These are phyloP conservation scores for Exophiala xenobiotica DNA, from an alignment of 2,329 filamentous ascomycete species.

Conservation along the genomic window DNA sequence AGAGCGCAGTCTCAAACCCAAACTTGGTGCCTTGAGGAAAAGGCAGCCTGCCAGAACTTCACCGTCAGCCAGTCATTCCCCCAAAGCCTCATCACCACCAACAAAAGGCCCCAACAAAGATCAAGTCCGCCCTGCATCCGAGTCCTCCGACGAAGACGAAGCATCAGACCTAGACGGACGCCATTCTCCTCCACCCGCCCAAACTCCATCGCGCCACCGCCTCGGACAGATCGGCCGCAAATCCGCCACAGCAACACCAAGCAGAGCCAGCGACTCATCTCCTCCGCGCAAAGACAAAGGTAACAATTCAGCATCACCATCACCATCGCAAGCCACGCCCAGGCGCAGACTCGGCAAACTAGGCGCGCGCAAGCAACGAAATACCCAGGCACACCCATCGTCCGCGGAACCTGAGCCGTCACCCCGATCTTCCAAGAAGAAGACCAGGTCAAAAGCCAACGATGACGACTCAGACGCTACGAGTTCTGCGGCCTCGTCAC, in stretches of 20 bases:
- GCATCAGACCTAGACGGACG: not conserved
- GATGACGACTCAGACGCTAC: conserved; percentile 8
- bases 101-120: conserved; percentile 17
- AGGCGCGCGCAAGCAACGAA: not conserved
- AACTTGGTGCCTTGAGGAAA: conserved; percentile 6
- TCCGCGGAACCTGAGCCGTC: not conserved
- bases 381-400: too few relatives aligned
- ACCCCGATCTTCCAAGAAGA: conserved; percentile 5
- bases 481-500: too few relatives aligned
- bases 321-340: not conserved
- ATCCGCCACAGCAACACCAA: not conserved
- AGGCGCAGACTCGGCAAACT: not conserved
- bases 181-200: not conserved
- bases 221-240: conserved; percentile 10
- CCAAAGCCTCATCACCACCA: conserved; percentile 24
- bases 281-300: not conserved
- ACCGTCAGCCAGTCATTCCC: too few relatives aligned
- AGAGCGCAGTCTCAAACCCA: not conserved
- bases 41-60: conserved; percentile 20
- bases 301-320: not conserved
- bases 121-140: conserved; percentile 5
- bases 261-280: not conserved
- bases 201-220: not conserved
- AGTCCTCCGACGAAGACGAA: conserved; percentile 2
- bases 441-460: not conserved